Conservation (phyloP, 2,329 filamentous ascomycete genomes). For the Fonsecaea monophora region DNA sequence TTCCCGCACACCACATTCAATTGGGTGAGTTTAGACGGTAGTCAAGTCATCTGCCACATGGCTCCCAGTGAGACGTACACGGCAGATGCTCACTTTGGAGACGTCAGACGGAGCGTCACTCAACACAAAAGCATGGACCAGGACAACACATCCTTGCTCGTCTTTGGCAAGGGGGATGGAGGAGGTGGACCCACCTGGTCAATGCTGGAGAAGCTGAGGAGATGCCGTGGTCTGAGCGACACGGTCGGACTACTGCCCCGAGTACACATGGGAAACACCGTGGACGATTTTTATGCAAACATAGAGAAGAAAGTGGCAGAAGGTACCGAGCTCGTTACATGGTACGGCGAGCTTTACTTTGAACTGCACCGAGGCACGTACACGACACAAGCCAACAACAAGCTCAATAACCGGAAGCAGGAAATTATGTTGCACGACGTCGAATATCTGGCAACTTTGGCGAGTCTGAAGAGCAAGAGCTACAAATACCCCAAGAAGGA, state of each 20-base stretch:
- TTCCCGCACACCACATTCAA: constrained; percentile 99
- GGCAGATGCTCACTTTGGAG: constrained; percentile 90
- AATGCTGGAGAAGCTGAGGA: constrained; percentile 90
- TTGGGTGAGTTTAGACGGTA: constrained; percentile 95
- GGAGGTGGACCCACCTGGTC: constrained; percentile 94
- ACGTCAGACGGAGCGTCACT: constrained; percentile 84
- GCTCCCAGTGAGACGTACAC: constrained; percentile 95
- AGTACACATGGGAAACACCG: constrained; percentile 84
- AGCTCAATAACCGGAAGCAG: constrained; percentile 85
- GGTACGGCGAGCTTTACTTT: constrained; percentile 98
- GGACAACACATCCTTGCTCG: constrained; percentile 85
- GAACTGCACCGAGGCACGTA: constrained; percentile 97
- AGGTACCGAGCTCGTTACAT: constrained; percentile 80
- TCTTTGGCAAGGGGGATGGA: constrained; percentile 96
- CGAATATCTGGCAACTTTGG: constrained; percentile 85
- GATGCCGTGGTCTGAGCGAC: constrained; percentile 90
- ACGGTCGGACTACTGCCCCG: constrained; percentile 82
- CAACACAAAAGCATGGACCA: constrained; percentile 97
- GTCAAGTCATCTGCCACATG: constrained; percentile 98
- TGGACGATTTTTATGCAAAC: constrained; percentile 91
- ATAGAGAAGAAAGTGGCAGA: constrained; percentile 76
- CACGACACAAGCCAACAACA: constrained; percentile 97
- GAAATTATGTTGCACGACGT: constrained; percentile 87
- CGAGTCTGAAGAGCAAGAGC: constrained; percentile 71
- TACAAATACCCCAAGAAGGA: constrained; percentile 94